Evolutionary conservation across 805 yeast species (phyloP).

Genomic region (Barnettozyma vustinii): DNA sequence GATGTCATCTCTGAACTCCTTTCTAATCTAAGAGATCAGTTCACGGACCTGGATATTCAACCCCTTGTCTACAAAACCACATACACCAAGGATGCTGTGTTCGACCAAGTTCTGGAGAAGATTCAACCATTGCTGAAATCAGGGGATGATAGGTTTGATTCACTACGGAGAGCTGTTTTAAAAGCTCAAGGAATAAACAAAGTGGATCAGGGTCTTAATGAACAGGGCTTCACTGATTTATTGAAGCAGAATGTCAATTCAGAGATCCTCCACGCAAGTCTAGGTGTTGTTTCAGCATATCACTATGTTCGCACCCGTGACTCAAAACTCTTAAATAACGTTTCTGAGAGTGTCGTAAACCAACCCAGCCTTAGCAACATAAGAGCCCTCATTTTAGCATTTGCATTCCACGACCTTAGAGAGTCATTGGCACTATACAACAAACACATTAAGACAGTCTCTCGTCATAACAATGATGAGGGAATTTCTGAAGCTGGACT

Average conservation of each 20-base stretch:
- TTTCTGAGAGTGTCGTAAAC: background rate
- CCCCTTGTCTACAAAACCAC: background rate
- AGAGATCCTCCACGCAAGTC: background rate
- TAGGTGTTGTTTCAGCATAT: constrained; percentile 3
- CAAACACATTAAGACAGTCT: constrained; percentile 35
- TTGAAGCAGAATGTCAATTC: background rate
- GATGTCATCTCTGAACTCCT: background rate
- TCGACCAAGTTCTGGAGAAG: background rate
- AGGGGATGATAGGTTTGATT: background rate
- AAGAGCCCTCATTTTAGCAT: constrained; percentile 38
- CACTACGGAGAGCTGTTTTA: background rate
- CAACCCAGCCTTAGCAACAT: constrained; percentile 23
- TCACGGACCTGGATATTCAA: background rate
- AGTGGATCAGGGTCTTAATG: background rate
- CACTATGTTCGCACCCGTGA: constrained; percentile 1
- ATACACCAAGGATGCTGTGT: background rate
- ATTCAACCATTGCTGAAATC: background rate
- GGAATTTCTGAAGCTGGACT: constrained; percentile 38
- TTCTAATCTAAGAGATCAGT: background rate
- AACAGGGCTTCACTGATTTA: background rate
- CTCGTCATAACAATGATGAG: constrained; percentile 28
- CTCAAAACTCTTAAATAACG: background rate
- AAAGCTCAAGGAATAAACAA: constrained; percentile 2
- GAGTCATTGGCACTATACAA: constrained; percentile 41
- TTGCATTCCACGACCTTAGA: constrained; percentile 34